A percentile compares a stretch with the other conserved stretches of the same genome.
These are phyloP conservation scores for Annona squamosa DNA, from an alignment of 164 flowering plant species.

Conservation along the genomic window DNA sequence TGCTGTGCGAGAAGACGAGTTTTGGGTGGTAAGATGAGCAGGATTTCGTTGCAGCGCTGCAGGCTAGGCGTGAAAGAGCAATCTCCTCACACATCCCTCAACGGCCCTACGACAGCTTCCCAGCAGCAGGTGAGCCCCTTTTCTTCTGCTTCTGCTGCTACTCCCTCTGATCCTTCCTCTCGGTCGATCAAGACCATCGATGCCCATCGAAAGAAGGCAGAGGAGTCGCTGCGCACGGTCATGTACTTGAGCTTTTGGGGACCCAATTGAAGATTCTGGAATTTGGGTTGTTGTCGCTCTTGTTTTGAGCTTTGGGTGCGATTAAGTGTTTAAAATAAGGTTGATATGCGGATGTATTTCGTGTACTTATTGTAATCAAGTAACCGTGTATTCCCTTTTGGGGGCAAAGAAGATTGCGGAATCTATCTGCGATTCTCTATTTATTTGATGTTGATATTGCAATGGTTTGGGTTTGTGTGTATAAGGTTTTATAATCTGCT, in stretches of 20 bases:
- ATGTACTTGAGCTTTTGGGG: conserved; percentile 16
- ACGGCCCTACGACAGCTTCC: conserved; percentile 10
- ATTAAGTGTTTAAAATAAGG: background rate
- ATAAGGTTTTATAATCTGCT: background rate
- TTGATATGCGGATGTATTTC: background rate
- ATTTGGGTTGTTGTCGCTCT: background rate
- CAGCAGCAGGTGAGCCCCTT: conserved; percentile 32
- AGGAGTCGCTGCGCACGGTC: conserved; percentile 14
- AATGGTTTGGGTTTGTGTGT: background rate
- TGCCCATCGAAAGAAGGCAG: conserved; percentile 7
- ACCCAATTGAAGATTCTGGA: conserved; percentile 3
- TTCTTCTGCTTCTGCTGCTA: conserved; percentile 22
- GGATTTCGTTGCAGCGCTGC: conserved; percentile 27
- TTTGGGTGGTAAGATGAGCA: conserved; percentile 4
- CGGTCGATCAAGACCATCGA: background rate
- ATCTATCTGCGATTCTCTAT: background rate
- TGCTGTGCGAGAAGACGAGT: too few relatives aligned
- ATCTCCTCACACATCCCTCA: conserved; percentile 27
- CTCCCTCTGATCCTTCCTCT: conserved; percentile 10
- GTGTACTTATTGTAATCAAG: background rate
- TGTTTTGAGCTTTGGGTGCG: background rate
- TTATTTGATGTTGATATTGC: too few relatives aligned
- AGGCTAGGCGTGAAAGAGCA: conserved; percentile 45
- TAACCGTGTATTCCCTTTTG: background rate
- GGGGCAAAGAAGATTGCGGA: background rate